Evolutionary conservation across 768 basidiomycete species (phyloP).

Genomic region (Podaxis sp.): DNA sequence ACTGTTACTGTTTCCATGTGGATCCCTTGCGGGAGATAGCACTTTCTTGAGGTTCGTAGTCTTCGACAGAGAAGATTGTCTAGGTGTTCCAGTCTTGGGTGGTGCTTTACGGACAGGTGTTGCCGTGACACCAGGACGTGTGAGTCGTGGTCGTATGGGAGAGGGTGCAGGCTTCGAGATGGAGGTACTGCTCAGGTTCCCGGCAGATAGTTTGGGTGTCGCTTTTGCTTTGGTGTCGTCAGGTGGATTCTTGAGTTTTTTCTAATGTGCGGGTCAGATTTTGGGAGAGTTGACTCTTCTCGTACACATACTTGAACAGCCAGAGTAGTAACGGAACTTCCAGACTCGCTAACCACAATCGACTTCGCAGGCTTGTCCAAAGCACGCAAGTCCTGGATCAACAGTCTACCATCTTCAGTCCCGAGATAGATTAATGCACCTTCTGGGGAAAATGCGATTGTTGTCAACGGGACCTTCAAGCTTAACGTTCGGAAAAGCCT

Average conservation of each 20-base stretch:
- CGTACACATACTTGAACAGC: conserved; percentile 52
- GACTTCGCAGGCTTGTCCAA: conserved; percentile 63
- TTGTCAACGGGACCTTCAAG: conserved; percentile 52
- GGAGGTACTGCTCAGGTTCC: neutral
- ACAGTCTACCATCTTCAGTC: conserved; percentile 60
- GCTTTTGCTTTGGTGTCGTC: neutral
- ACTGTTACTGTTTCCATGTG: conserved; percentile 32
- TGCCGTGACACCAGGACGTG: conserved; percentile 18
- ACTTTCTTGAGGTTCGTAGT: conserved; percentile 25
- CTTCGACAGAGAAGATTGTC: neutral
- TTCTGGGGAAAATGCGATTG: conserved; percentile 66
- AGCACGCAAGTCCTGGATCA: conserved; percentile 61
- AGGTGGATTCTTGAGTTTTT: neutral
- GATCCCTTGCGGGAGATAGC: conserved; percentile 39
- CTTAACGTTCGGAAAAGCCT: conserved; percentile 62
- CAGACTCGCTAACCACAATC: conserved; percentile 47
- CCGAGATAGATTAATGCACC: conserved; percentile 68
- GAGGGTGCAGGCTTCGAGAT: conserved; percentile 3
- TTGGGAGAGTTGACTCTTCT: neutral
- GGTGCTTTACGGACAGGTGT: conserved; percentile 8
- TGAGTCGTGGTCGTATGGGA: conserved; percentile 11
- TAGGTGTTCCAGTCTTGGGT: conserved; percentile 10
- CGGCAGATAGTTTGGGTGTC: neutral
- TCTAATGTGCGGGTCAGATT: neutral
- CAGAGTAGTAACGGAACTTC: conserved; percentile 48